phyloP scores from a whole-genome alignment of 1,139 yeast species.

The Hansenula lynferdii region DNA sequence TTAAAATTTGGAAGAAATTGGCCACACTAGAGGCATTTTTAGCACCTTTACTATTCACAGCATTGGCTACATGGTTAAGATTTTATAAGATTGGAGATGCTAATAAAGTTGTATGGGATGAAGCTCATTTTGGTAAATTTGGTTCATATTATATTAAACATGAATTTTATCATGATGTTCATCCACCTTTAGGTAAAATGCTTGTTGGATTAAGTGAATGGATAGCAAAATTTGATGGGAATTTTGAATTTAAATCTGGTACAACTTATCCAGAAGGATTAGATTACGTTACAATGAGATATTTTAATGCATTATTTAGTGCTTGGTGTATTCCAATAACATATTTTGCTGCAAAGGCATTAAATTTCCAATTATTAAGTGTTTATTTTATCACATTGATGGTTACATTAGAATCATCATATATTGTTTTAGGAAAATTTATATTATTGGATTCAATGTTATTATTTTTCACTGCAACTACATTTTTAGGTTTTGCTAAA shows the following conservation, averaged over 20 bases:
- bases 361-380: slow-evolving; percentile 42
- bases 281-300: slow-evolving; percentile 56
- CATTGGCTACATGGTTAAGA: slow-evolving; percentile 61
- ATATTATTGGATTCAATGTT: slow-evolving; percentile 71
- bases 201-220: slow-evolving; percentile 63
- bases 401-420: slow-evolving; percentile 62
- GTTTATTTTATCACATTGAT: slow-evolving; percentile 51
- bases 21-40: slow-evolving; percentile 15
- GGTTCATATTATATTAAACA: slow-evolving; percentile 59
- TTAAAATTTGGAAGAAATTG: neutral
- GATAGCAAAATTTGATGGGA: slow-evolving; percentile 63
- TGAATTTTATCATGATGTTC: slow-evolving; percentile 73
- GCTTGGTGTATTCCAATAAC: slow-evolving; percentile 61
- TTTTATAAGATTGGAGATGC: slow-evolving; percentile 61
- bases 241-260: slow-evolving; percentile 64
- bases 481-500: slow-evolving; percentile 52
- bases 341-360: slow-evolving; percentile 49
- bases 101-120: slow-evolving; percentile 87
- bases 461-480: slow-evolving; percentile 61
- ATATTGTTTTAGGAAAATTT: slow-evolving; percentile 63
- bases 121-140: slow-evolving; percentile 73
- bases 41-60: slow-evolving; percentile 50
- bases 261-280: slow-evolving; percentile 46
- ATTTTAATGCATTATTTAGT: slow-evolving; percentile 62
- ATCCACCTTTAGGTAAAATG: slow-evolving; percentile 75